Base-by-base conservation (phyloP, 2,329 filamentous ascomycete genomes). In the Pestalotiopsis sp. region DNA sequence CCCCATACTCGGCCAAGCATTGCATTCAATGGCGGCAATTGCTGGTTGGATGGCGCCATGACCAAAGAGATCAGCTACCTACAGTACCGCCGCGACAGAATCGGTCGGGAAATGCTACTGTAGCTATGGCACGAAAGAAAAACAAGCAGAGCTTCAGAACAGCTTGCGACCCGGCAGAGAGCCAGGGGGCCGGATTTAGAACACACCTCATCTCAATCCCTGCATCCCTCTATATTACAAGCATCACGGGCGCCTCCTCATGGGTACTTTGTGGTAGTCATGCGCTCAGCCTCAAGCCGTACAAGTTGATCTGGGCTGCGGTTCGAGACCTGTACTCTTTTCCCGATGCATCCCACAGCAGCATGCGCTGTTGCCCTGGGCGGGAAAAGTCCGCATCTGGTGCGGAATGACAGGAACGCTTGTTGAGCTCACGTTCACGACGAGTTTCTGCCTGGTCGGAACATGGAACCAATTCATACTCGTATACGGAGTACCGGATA, bases 211-310 rank as follows among this genome's bases (percentile, higher is more conserved):
- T 66, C 45, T 57, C 20, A 66, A 66, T 66, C 63, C 63, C 41
- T 56, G 63, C 63, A 64, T 23, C 31, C 27, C 23, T 36, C 52
- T 66, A 57, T 56, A 66, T 66, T 66, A 38, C 49, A 20, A 52
- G 45, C 45, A 52, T 52, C 45, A 52, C 20, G 63, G 38, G 20
- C 20, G 20, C 62, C 20, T 27, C 39, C 27, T 13, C 39, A 45
- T 23, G 61, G 61, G 5, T 31, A 17, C 36, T 63, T 17, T 23
- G 38, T 23, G 61, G 14, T 20, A 39, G 56, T 67, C 65, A 67
- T 31, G 65, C 56, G 65, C 56, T 67, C 65, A 67, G 65, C 65
- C 65, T 67, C 65, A 67, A n/a, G 27, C 41, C 20, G 36, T n/a
- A 36, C 17, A 52, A 14, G 2, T 23, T 49, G 12, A 23, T 52